Conservation (phyloP, 2,329 filamentous ascomycete species). For the Fusarium sulawesiense region DNA sequence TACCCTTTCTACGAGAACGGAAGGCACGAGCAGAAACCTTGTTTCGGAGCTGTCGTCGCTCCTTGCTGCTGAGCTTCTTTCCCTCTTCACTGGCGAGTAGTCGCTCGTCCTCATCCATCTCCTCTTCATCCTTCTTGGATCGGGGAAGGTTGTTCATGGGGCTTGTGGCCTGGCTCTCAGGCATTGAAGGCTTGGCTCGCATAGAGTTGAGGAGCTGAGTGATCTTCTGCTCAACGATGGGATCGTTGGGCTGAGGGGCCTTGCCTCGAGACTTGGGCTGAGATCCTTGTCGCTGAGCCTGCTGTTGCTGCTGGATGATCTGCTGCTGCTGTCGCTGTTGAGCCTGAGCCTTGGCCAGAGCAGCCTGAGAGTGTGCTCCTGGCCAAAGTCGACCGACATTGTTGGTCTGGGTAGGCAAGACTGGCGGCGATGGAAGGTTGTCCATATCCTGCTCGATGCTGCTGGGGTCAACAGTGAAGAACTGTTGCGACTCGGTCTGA, state of each 20-base stretch:
- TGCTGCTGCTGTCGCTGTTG: conserved; percentile 76
- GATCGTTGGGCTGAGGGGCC: conserved; percentile 68
- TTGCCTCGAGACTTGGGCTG: conserved; percentile 62
- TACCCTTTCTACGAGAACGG: conserved; percentile 98
- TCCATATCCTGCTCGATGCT: conserved; percentile 71
- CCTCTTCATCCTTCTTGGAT: conserved; percentile 92
- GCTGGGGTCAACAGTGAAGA: conserved; percentile 79
- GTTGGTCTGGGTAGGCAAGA: conserved; percentile 63
- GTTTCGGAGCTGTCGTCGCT: conserved; percentile 95
- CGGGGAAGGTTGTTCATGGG: conserved; percentile 76
- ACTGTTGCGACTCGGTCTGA: conserved; percentile 68
- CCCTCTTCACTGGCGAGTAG: conserved; percentile 95
- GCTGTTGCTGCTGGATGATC: conserved; percentile 62
- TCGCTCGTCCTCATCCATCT: conserved; percentile 98
- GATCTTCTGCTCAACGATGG: conserved; percentile 90
- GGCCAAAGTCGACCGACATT: conserved; percentile 84
- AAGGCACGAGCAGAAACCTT: conserved; percentile 98
- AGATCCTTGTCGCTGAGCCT: conserved; percentile 61
- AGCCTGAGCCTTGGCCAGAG: conserved; percentile 77
- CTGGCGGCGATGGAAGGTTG: conserved; percentile 56
- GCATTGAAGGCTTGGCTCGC: conserved; percentile 75
- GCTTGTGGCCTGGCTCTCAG: conserved; percentile 58
- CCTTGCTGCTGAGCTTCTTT: conserved; percentile 99
- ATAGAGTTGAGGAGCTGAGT: conserved; percentile 93
- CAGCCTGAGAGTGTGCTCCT: conserved; percentile 92